Conservation (phyloP, 2,329 filamentous ascomycete genomes). For the Bipolaris oryzae region DNA sequence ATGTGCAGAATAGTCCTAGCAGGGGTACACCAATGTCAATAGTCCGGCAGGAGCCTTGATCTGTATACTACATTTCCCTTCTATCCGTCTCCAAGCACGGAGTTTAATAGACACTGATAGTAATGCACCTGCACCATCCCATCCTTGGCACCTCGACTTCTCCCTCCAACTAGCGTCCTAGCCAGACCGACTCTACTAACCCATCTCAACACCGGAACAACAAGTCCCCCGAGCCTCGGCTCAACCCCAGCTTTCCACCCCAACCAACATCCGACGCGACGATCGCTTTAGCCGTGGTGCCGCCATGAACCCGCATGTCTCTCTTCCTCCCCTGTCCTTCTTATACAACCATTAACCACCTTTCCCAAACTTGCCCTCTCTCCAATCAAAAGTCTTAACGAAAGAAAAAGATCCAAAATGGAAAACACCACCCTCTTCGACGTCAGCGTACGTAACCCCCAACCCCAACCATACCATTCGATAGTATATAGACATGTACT, state of each 20-base stretch:
- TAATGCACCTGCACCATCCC: too few relatives aligned
- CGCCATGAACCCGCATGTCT: conserved; percentile 9
- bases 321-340: not conserved
- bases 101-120: too few relatives aligned
- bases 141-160: not conserved
- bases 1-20: too few relatives aligned
- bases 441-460: conserved; percentile 37
- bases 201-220: conserved; percentile 6
- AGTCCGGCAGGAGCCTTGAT: too few relatives aligned
- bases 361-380: too few relatives aligned
- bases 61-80: not conserved
- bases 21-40: too few relatives aligned
- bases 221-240: conserved; percentile 31
- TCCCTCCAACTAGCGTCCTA: not conserved
- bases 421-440: conserved; percentile 45
- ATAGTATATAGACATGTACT: not conserved
- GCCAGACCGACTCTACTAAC: not conserved
- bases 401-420: conserved; percentile 29
- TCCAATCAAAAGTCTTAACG: not conserved
- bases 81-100: not conserved
- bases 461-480: not conserved
- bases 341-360: not conserved
- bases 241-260: conserved; percentile 28
- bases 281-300: conserved; percentile 4
- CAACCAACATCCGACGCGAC: conserved; percentile 14